Conservation (phyloP, 2,329 filamentous ascomycete species). For the Knoxdaviesia proteae region DNA sequence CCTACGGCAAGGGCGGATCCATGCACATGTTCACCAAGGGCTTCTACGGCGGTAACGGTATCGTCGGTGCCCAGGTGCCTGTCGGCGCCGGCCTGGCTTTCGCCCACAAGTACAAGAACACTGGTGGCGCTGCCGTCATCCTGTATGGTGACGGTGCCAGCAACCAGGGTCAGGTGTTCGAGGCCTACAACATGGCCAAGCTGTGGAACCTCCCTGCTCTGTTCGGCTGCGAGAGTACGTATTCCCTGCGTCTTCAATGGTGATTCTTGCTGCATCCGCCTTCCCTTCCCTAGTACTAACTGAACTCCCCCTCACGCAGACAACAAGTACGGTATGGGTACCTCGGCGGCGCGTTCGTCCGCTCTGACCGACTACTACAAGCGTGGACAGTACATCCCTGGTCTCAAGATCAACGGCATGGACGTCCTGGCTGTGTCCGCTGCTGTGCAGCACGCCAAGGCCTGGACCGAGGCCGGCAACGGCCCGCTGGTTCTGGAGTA, state of each 20-base stretch:
- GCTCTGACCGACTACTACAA: constrained; percentile 99
- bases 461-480: constrained; percentile 65
- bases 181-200: constrained; percentile 99
- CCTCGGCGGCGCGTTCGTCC: constrained; percentile 78
- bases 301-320: constrained; percentile 29
- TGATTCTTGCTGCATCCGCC: neutral
- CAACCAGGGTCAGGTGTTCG: constrained; percentile 99
- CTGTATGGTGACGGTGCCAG: constrained; percentile 95
- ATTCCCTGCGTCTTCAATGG: neutral
- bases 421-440: constrained; percentile 96
- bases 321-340: constrained; percentile 99
- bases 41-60: constrained; percentile 98
- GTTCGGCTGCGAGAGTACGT: constrained; percentile 94
- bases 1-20: constrained; percentile 95
- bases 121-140: constrained; percentile 70
- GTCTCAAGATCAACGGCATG: constrained; percentile 99
- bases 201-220: constrained; percentile 91
- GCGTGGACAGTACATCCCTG: constrained; percentile 98
- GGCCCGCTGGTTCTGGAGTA: constrained; percentile 95
- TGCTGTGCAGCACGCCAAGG: constrained; percentile 81
- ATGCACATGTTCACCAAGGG: constrained; percentile 99
- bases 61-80: constrained; percentile 94
- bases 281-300: neutral
- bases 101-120: constrained; percentile 80
- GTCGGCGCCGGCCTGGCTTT: constrained; percentile 94